A percentile compares a stretch with the other conserved stretches of the same genome.
phyloP scores from a whole-genome alignment of 2,329 filamentous ascomycete species.

The Hirsutella minnesotensis region DNA sequence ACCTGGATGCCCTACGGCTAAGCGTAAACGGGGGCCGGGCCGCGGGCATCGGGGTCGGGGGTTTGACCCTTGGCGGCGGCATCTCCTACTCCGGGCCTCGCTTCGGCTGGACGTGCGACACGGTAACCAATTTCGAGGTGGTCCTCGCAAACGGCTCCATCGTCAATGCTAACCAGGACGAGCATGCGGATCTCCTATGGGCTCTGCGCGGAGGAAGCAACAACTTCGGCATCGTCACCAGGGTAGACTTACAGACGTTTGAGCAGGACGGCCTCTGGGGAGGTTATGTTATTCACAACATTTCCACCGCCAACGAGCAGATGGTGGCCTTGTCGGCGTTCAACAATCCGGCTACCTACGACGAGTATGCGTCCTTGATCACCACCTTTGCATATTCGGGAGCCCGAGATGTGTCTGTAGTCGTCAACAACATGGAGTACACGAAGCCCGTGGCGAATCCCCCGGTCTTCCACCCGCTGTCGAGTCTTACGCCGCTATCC shows the following conservation, averaged over 20 bases:
- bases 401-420: too few relatives aligned
- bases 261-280: not conserved
- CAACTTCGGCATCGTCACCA: constrained; percentile 44
- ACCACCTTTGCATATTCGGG: too few relatives aligned
- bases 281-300: not conserved
- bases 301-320: too few relatives aligned
- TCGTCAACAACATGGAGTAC: too few relatives aligned
- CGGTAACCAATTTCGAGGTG: constrained; percentile 10
- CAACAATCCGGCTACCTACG: too few relatives aligned
- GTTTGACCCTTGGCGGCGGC: constrained; percentile 13
- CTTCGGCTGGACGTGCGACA: constrained; percentile 13
- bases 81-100: constrained; percentile 11
- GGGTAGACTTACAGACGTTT: constrained; percentile 29
- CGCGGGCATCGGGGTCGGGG: constrained; percentile 11
- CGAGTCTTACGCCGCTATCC: too few relatives aligned
- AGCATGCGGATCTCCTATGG: constrained; percentile 42
- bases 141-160: constrained; percentile 32
- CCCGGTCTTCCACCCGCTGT: too few relatives aligned
- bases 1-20: too few relatives aligned
- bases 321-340: too few relatives aligned
- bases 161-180: constrained; percentile 24
- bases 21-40: not conserved
- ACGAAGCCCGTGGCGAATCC: too few relatives aligned
- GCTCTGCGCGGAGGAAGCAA: constrained; percentile 43
- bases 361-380: too few relatives aligned